phyloP scores from a whole-genome alignment of 2,329 filamentous ascomycete genomes.

The Ceratocystis harringtonii region DNA sequence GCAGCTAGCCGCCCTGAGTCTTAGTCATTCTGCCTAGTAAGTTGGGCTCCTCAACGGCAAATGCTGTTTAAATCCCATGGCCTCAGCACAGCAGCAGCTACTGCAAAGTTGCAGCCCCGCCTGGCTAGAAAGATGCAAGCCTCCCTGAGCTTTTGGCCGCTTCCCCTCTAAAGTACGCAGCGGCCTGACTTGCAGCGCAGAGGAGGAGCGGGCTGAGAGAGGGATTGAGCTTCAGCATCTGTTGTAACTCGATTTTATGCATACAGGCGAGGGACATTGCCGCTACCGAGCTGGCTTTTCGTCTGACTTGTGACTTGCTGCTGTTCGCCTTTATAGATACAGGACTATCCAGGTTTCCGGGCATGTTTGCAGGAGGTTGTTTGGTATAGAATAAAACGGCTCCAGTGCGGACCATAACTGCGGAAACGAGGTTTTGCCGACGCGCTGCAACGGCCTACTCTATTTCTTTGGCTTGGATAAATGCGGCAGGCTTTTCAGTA shows the following conservation, averaged over 20 bases:
- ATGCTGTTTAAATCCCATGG: not conserved
- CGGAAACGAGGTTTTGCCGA: not conserved
- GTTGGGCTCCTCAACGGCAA: not conserved
- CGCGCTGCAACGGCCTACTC: not conserved
- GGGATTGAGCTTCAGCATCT: not conserved
- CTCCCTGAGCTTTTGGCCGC: no score
- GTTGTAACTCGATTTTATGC: constrained; percentile 6
- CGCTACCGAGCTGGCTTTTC: not conserved
- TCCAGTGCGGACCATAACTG: not conserved
- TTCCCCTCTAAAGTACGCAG: no score
- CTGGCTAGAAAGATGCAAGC: not conserved
- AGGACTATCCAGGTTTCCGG: not conserved
- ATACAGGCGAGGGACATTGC: constrained; percentile 5
- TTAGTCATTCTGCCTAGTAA: not conserved
- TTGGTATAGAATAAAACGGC: not conserved
- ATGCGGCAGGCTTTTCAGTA: not conserved
- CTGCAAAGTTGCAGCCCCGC: not conserved
- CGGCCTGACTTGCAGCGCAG: no score
- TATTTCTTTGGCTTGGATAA: not conserved
- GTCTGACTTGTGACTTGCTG: not conserved
- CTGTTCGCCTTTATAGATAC: not conserved
- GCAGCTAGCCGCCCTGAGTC: not conserved
- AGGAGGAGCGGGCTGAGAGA: not conserved
- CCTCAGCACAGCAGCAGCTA: not conserved
- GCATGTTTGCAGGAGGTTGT: not conserved